Conservation (phyloP, 2,329 filamentous ascomycete species). For the Aschersonia sp. region DNA sequence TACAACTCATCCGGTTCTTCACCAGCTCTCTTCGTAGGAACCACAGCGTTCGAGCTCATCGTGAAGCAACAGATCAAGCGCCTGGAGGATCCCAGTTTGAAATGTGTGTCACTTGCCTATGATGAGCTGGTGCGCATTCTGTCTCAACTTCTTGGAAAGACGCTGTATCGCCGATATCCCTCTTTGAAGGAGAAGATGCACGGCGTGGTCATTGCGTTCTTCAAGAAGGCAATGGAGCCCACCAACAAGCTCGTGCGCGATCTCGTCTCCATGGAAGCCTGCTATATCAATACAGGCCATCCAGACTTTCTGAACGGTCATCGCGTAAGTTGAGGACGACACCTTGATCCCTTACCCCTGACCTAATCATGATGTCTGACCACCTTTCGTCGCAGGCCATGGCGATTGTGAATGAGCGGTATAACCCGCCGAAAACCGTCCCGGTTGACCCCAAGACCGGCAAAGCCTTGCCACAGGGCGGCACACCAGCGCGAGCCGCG, state of each 20-base stretch:
- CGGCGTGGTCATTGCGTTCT: slow-evolving; percentile 79
- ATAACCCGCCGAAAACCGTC: slow-evolving; percentile 67
- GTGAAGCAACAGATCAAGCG: slow-evolving; percentile 98
- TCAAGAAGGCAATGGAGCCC: slow-evolving; percentile 96
- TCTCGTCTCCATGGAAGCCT: slow-evolving; percentile 86
- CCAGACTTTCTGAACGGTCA: slow-evolving; percentile 96
- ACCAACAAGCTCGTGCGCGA: slow-evolving; percentile 95
- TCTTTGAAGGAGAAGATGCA: slow-evolving; percentile 94
- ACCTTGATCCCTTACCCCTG: too few relatives aligned
- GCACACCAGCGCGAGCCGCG: slow-evolving; percentile 54
- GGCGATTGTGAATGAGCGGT: slow-evolving; percentile 92
- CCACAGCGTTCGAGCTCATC: slow-evolving; percentile 94
- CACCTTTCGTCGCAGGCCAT: slow-evolving; percentile 46
- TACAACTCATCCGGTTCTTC: slow-evolving; percentile 99
- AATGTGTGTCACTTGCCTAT: slow-evolving; percentile 94
- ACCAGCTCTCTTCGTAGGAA: slow-evolving; percentile 90
- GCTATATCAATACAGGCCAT: slow-evolving; percentile 97
- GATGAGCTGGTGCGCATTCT: slow-evolving; percentile 95
- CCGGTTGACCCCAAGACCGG: slow-evolving; percentile 98
- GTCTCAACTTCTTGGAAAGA: slow-evolving; percentile 74
- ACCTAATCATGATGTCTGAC: not conserved
- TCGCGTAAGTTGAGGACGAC: slow-evolving; percentile 37
- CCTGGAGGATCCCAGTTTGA: slow-evolving; percentile 87
- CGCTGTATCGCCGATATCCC: slow-evolving; percentile 87
- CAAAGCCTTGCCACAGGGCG: slow-evolving; percentile 63